phyloP scores from a whole-genome alignment of 805 yeast species.

The Alloascoidea africana region DNA sequence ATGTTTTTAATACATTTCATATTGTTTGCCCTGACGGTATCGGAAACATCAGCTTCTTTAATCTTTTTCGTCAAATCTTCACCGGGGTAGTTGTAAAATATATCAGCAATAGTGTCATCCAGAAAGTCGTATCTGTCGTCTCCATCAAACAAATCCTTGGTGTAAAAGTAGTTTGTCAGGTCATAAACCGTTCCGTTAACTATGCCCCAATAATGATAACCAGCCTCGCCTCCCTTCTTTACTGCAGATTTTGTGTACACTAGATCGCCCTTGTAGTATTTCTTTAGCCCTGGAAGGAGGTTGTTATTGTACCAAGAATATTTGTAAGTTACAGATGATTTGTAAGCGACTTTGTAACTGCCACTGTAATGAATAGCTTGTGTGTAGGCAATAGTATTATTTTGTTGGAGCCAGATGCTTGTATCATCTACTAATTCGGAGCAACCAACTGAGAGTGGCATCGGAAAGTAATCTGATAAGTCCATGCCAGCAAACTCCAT shows the following conservation, averaged over 20 bases:
- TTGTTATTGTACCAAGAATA: slow-evolving; percentile 20
- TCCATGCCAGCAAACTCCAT: slow-evolving; percentile 23
- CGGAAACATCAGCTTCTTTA: slow-evolving; percentile 14
- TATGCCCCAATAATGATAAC: slow-evolving; percentile 14
- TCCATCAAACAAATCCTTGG: slow-evolving; percentile 11
- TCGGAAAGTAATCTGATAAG: slow-evolving; percentile 22
- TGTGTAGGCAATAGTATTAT: slow-evolving; percentile 14
- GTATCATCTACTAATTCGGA: slow-evolving; percentile 20
- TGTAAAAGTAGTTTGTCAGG: slow-evolving; percentile 20
- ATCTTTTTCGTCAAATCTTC: slow-evolving; percentile 16
- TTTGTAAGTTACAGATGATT: slow-evolving; percentile 18
- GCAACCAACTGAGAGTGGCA: slow-evolving; percentile 24
- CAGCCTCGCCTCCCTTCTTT: slow-evolving; percentile 8
- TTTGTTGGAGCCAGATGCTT: slow-evolving; percentile 14
- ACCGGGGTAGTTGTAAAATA: slow-evolving; percentile 19
- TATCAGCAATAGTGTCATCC: slow-evolving; percentile 14
- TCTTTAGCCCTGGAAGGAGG: slow-evolving; percentile 18
- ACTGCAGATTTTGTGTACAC: slow-evolving; percentile 17
- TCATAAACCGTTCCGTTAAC: slow-evolving; percentile 21
- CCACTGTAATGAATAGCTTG: slow-evolving; percentile 20
- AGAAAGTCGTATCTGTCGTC: slow-evolving; percentile 19
- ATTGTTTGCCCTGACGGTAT: slow-evolving; percentile 11
- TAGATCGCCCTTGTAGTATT: slow-evolving; percentile 20
- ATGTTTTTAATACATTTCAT: slow-evolving; percentile 19
- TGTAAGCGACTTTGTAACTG: slow-evolving; percentile 11